Evolutionary conservation across 2,329 filamentous ascomycete genomes (phyloP), one percentile per base, ranked within the genome.

Genomic region (Phaeoacremonium minimum): DNA sequence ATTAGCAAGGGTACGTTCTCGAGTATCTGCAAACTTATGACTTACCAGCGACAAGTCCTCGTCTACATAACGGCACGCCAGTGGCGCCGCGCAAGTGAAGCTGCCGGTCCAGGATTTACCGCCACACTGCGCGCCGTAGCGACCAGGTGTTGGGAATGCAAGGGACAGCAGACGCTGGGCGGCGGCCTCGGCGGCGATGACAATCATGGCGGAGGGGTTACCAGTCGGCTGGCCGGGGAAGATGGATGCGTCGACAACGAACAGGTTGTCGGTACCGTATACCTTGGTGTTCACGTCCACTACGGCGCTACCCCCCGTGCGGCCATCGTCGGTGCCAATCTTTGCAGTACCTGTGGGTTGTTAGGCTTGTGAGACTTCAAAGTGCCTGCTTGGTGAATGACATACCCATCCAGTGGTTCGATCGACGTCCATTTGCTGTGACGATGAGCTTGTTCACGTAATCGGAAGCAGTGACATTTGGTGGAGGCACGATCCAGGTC

Each of bases 401-500:
- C 9, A 32, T 15, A 38, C 36, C 41, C 38, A 43, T 43, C 41
- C 41, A 43, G 32, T 43, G 41, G 19, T 43, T 43, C 12, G 38
- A 30, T 19, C 41, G 20, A 8, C 41, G 38, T 13, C 40, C 40
- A 19, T 34, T 41, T n/a, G 40, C 40, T 13, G 41, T 41, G 4
- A 43, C 41, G 4, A 43, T 28, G 28, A 43, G 40, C 15, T 63
- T 64, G 28, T 71, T 67, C 30, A 82, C 72, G 47, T 74, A 84
- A 37, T 72, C 65, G 31, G 75, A 68, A 5, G 75, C 72, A 0
- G 71, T 73, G 8, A 64, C 64, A 35, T 69, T 67, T 0, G 69
- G 56, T 2, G 69, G 47, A 2, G 80, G 80, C 33, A 73, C 68
- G 30, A 75, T 60, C 53, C 75, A 75, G n/a, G 66, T 72, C 15